A percentile compares a stretch with the other conserved stretches of the same genome.
Conservation (phyloP, 495 filamentous ascomycete species). For the Aspergillus steynii region DNA sequence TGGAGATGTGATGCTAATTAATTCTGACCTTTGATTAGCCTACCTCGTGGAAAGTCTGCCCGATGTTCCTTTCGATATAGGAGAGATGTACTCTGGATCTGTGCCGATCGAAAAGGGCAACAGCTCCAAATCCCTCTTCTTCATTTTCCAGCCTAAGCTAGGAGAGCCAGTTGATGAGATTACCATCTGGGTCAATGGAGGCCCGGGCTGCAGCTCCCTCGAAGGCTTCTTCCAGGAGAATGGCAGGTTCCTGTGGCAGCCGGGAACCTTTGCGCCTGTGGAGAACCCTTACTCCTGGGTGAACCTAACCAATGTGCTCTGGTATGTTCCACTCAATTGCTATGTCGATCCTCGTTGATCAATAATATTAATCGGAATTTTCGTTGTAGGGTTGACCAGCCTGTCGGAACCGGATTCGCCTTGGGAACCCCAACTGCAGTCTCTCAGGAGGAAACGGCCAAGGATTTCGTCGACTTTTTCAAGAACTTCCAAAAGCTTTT, state of each 20-base stretch:
- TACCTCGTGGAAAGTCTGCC: conserved; percentile 70
- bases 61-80: conserved; percentile 71
- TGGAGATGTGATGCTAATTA: neutral
- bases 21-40: conserved; percentile 29
- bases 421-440: conserved; percentile 54
- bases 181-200: conserved; percentile 73
- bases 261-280: conserved; percentile 57
- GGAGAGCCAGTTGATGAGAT: conserved; percentile 62
- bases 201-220: conserved; percentile 66
- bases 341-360: neutral
- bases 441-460: conserved; percentile 55
- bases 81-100: conserved; percentile 74
- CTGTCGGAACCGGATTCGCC: conserved; percentile 59
- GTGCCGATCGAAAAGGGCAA: conserved; percentile 65
- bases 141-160: conserved; percentile 51
- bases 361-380: neutral
- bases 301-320: conserved; percentile 64
- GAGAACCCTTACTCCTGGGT: conserved; percentile 68
- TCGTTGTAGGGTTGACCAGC: conserved; percentile 49
- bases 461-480: conserved; percentile 63
- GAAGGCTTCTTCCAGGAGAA: conserved; percentile 68
- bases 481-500: conserved; percentile 64
- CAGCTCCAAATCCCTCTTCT: conserved; percentile 50
- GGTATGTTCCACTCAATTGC: conserved; percentile 31
- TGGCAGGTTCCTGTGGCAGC: conserved; percentile 63